phyloP scores from a whole-genome alignment of 192 early-diverging fungal species.

The Phlyctochytrium planicorne region DNA sequence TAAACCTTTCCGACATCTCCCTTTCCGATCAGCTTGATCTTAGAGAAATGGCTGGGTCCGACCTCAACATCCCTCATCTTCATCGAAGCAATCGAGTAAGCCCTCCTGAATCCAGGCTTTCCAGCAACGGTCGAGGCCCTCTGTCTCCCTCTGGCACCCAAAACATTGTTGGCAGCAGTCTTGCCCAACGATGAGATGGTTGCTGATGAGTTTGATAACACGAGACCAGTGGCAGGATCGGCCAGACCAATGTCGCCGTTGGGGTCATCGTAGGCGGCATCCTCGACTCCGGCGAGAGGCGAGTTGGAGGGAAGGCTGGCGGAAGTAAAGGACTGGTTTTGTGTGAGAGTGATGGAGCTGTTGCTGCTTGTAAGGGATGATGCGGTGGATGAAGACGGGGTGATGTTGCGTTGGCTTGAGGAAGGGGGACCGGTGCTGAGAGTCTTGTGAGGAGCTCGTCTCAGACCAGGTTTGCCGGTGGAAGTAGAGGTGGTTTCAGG shows the following conservation, averaged over 20 bases:
- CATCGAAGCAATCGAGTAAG: constrained; percentile 72
- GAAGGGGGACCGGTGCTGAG: background rate
- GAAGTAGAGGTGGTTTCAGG: background rate
- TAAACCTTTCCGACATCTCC: constrained; percentile 98
- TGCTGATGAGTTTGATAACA: background rate
- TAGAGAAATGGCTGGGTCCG: constrained; percentile 81
- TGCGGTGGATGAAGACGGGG: background rate
- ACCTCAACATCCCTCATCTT: constrained; percentile 81
- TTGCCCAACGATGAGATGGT: background rate
- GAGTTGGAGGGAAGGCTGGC: background rate
- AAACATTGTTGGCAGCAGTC: background rate
- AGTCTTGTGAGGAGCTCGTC: background rate
- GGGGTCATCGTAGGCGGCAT: background rate
- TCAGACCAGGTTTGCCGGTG: background rate
- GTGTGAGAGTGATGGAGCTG: background rate
- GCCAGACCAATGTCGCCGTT: background rate
- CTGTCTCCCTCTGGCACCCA: background rate
- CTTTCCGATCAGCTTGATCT: constrained; percentile 89
- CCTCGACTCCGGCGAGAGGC: background rate
- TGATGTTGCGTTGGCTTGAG: background rate
- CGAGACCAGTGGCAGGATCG: background rate
- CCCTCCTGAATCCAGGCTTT: constrained; percentile 9
- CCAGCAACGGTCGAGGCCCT: background rate
- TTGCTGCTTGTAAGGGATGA: background rate
- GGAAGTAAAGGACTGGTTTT: background rate